Conservation (phyloP, 2,329 filamentous ascomycete genomes). For the Periconia sp. region DNA sequence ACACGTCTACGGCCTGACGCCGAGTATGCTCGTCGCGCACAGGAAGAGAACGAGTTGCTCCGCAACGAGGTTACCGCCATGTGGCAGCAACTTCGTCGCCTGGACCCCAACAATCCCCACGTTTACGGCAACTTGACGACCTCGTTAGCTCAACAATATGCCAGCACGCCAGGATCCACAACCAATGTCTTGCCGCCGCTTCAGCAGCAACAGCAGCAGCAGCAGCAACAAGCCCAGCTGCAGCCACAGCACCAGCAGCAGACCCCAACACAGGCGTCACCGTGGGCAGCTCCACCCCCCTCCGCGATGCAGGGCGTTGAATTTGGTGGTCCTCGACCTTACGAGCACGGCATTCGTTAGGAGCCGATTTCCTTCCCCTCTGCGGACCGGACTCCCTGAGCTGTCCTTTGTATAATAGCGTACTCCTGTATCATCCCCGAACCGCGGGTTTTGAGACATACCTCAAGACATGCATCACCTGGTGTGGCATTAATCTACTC, state of each 20-base stretch:
- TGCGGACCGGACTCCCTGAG: background rate
- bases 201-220: constrained; percentile 40
- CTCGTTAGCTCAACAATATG: constrained; percentile 45
- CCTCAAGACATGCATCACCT: constrained; percentile 3
- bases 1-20: constrained; percentile 47
- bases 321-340: constrained; percentile 43
- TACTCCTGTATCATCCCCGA: constrained; percentile 10
- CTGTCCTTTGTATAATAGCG: constrained; percentile 20
- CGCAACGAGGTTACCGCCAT: constrained; percentile 50
- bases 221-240: constrained; percentile 22
- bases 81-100: constrained; percentile 48
- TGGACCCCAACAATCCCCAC: constrained; percentile 50
- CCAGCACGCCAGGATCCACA: constrained; percentile 28
- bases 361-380: background rate
- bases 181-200: constrained; percentile 41
- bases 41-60: constrained; percentile 51
- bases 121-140: constrained; percentile 52
- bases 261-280: constrained; percentile 35
- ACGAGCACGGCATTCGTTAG: constrained; percentile 40
- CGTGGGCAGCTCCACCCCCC: constrained; percentile 35
- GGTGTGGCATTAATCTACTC: constrained; percentile 7
- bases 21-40: constrained; percentile 46
- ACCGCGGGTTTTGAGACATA: constrained; percentile 14
- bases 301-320: constrained; percentile 55
- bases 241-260: constrained; percentile 19